Conservation (phyloP, 192 early-diverging fungal genomes). For the Backusella westeae region DNA sequence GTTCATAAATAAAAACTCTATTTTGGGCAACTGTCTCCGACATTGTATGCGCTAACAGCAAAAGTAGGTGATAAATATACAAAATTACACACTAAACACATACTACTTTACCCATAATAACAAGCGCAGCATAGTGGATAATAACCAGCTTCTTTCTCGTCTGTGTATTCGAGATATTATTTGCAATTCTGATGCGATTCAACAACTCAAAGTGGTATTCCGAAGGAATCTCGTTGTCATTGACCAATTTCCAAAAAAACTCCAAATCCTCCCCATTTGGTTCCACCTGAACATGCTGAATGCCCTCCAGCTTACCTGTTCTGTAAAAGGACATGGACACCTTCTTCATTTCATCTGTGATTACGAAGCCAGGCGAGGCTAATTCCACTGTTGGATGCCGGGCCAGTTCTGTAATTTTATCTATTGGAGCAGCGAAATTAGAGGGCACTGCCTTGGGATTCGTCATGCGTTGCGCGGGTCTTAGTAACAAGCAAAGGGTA, state of each 20-base stretch:
- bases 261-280: slow-evolving; percentile 45
- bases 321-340: slow-evolving; percentile 24
- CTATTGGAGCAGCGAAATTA: slow-evolving; percentile 54
- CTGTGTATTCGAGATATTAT: slow-evolving; percentile 44
- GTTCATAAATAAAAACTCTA: slow-evolving; percentile 84
- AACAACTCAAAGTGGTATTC: slow-evolving; percentile 78
- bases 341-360: slow-evolving; percentile 37
- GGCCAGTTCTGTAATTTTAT: slow-evolving; percentile 55
- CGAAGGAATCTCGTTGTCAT: slow-evolving; percentile 66
- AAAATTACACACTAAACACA: too few relatives aligned
- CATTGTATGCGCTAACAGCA: slow-evolving; percentile 50
- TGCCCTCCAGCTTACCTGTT: neutral
- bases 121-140: slow-evolving; percentile 74
- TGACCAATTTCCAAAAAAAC: slow-evolving; percentile 58
- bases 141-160: slow-evolving; percentile 62
- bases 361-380: neutral
- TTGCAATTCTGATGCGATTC: slow-evolving; percentile 77
- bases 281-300: slow-evolving; percentile 32
- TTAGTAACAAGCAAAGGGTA: slow-evolving; percentile 74
- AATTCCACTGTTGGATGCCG: slow-evolving; percentile 30
- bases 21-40: slow-evolving; percentile 64
- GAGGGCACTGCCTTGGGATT: slow-evolving; percentile 67
- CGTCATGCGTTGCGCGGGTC: slow-evolving; percentile 86
- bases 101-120: slow-evolving; percentile 63
- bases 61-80: neutral